Evolutionary conservation across 225 moss, liverwort and hornwort genomes (phyloP).

Genomic region (Rhytidiadelphus loreus): DNA sequence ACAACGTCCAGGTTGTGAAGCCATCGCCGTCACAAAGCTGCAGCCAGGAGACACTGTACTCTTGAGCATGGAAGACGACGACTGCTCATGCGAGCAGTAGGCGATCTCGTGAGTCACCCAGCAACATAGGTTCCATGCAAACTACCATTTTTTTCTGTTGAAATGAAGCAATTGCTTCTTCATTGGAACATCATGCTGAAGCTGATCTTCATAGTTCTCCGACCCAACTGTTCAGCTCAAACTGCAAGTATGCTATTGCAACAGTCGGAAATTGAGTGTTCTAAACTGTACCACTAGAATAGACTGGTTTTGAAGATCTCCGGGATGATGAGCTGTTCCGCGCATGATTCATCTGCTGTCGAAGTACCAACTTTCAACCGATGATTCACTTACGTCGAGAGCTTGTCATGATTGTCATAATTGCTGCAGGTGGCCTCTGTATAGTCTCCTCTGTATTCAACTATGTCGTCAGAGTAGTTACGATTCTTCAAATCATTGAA

Average conservation of each 20-base stretch:
- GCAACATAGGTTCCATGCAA: background rate
- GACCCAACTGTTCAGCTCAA: background rate
- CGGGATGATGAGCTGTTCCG: background rate
- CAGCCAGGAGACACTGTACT: constrained; percentile 20
- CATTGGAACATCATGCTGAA: background rate
- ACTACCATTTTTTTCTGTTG: background rate
- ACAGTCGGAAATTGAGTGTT: background rate
- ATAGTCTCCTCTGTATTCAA: background rate
- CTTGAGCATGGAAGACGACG: constrained; percentile 35
- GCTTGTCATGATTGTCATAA: background rate
- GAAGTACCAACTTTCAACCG: background rate
- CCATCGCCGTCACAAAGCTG: constrained; percentile 32
- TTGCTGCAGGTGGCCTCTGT: background rate
- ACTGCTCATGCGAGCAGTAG: constrained; percentile 23
- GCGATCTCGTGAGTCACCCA: background rate
- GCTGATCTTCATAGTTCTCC: background rate
- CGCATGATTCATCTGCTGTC: background rate
- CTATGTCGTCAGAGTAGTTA: background rate
- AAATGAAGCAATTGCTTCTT: background rate
- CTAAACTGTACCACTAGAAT: background rate
- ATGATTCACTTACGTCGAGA: background rate
- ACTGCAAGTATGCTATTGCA: background rate
- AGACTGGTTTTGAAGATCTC: background rate
- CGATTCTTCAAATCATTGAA: background rate
- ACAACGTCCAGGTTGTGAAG: constrained; percentile 24